Conservation (phyloP, 148 eudicot species). For the Nepenthes mirabilis region DNA sequence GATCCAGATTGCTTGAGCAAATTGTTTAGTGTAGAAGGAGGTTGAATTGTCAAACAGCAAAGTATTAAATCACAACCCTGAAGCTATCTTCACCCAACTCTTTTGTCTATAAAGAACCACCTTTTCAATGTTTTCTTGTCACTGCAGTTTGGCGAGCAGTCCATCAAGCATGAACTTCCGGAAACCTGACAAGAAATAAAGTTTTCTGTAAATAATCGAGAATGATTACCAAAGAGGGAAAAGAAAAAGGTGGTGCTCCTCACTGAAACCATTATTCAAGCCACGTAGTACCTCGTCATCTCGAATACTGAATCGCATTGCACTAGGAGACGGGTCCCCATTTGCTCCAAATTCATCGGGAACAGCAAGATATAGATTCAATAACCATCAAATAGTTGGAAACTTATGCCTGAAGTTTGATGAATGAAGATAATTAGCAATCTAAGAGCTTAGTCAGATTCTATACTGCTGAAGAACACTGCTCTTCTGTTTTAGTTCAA, state of each 20-base stretch:
- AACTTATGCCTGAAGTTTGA: not conserved
- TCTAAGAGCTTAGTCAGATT: too few species aligned
- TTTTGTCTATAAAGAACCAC: conserved; percentile 89
- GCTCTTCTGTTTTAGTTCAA: too few species aligned
- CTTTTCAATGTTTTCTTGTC: conserved; percentile 64
- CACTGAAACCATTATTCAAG: not conserved
- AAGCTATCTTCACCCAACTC: conserved; percentile 43
- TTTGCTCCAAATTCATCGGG: conserved; percentile 5
- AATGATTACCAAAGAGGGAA: not conserved
- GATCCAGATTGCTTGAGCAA: conserved; percentile 17
- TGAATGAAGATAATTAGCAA: conserved; percentile 2
- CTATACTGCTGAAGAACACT: too few species aligned
- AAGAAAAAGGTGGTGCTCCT: not conserved
- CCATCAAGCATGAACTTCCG: conserved; percentile 53
- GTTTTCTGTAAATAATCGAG: not conserved
- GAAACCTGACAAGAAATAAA: conserved; percentile 25
- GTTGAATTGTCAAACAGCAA: not conserved
- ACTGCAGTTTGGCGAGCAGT: conserved; percentile 37
- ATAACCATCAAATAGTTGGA: not conserved
- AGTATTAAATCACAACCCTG: not conserved
- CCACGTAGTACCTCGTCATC: conserved; percentile 43
- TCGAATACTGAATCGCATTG: conserved; percentile 35
- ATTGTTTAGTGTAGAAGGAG: not conserved
- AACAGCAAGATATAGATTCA: too few species aligned
- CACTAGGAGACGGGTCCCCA: conserved; percentile 15